A percentile compares a stretch with the other conserved stretches of the same genome.
These are phyloP conservation scores for Coelastrella sp. DNA, from an alignment of 139 green algal species.

Conservation along the genomic window DNA sequence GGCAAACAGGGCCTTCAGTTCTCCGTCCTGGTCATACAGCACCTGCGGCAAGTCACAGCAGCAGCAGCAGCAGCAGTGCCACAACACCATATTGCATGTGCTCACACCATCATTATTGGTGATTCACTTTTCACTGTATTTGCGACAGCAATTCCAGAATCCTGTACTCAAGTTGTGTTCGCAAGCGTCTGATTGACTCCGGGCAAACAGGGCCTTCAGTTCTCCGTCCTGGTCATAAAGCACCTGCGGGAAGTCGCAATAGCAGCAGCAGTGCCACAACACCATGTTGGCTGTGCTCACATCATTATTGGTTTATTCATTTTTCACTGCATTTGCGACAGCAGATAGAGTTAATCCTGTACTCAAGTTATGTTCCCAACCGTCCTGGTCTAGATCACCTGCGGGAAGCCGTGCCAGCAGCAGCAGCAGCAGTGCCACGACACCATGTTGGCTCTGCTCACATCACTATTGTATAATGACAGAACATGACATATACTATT, in stretches of 20 bases:
- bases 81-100: not conserved
- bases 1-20: slow-evolving; percentile 58
- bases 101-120: too few relatives aligned
- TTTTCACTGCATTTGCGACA: too few relatives aligned
- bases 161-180: too few relatives aligned
- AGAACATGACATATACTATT: too few relatives aligned
- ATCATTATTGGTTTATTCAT: too few relatives aligned
- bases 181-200: slow-evolving; percentile 61
- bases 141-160: slow-evolving; percentile 59
- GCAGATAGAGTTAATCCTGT: too few relatives aligned
- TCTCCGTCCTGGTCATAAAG: too few relatives aligned
- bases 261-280: not conserved
- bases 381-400: too few relatives aligned
- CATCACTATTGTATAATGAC: too few relatives aligned
- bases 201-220: not conserved
- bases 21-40: slow-evolving; percentile 15
- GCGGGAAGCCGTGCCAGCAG: too few relatives aligned
- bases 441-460: not conserved
- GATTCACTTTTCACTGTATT: slow-evolving; percentile 60
- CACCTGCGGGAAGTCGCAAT: too few relatives aligned
- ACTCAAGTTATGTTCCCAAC: too few relatives aligned
- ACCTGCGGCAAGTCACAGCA: not conserved
- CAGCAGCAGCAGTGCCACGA: not conserved
- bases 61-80: not conserved
- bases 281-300: not conserved